These are phyloP conservation scores for Cordyceps tenuipes DNA, from an alignment of 2,329 filamentous ascomycete species.

Conservation along the genomic window DNA sequence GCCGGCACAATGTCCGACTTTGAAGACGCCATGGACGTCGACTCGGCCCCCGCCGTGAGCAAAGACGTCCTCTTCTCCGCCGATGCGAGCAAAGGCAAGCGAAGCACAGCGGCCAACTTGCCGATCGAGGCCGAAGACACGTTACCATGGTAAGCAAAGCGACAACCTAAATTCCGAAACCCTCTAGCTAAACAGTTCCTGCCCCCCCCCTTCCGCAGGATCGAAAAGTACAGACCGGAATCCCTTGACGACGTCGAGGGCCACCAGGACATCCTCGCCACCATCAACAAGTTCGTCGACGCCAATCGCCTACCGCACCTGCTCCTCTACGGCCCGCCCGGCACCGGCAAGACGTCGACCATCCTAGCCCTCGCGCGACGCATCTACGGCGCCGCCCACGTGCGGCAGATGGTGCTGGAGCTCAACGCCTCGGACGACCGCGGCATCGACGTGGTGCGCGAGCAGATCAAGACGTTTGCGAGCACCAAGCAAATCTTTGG, in stretches of 20 bases:
- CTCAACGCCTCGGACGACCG: conserved; percentile 95
- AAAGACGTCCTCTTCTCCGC: conserved; percentile 61
- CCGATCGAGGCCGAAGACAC: conserved; percentile 91
- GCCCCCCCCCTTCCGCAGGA: conserved; percentile 42
- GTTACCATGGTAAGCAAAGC: conserved; percentile 64
- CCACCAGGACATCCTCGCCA: conserved; percentile 93
- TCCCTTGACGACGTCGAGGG: conserved; percentile 89
- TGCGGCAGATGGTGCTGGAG: conserved; percentile 97
- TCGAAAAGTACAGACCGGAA: conserved; percentile 91
- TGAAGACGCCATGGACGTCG: conserved; percentile 55
- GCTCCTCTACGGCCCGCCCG: conserved; percentile 90
- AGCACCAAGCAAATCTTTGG: conserved; percentile 96
- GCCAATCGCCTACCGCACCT: conserved; percentile 90
- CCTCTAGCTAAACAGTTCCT: not conserved
- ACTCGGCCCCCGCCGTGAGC: conserved; percentile 34
- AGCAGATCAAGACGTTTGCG: conserved; percentile 99
- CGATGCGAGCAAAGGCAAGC: conserved; percentile 76
- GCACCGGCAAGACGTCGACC: conserved; percentile 96
- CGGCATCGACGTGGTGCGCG: conserved; percentile 94
- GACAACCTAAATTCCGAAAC: not conserved
- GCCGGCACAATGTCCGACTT: conserved; percentile 41
- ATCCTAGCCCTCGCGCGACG: conserved; percentile 85
- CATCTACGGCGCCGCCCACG: conserved; percentile 86
- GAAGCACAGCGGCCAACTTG: conserved; percentile 74
- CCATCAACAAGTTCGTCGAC: conserved; percentile 96